Percentiles rank a stretch among this genome's conserved stretches.
Conservation (phyloP, 2,329 filamentous ascomycete genomes). For the Pseudogymnoascus sp. region DNA sequence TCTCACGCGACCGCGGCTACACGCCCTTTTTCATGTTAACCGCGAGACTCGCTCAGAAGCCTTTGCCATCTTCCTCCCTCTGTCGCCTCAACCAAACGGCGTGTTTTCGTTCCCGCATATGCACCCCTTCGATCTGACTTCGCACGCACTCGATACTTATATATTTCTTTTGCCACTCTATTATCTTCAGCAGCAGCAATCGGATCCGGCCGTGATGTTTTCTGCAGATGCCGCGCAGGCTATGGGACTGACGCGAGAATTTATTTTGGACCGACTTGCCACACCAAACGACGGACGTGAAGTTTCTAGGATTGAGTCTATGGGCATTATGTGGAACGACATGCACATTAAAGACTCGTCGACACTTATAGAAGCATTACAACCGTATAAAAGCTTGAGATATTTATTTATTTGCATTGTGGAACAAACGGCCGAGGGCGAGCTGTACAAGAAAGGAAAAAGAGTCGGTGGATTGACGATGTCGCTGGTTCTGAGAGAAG, state of each 20-base stretch:
- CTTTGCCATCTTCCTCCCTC: not conserved
- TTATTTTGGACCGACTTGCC: not conserved
- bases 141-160: not conserved
- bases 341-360: not conserved
- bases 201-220: slow-evolving; percentile 1
- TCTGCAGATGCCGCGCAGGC: not conserved
- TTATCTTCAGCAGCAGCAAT: not conserved
- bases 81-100: not conserved
- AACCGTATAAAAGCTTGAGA: not conserved
- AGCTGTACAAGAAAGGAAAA: not conserved
- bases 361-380: not conserved
- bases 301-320: not conserved
- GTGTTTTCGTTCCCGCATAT: not conserved
- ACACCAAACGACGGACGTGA: not conserved
- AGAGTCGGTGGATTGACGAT: not conserved
- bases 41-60: slow-evolving; percentile 1
- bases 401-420: not conserved
- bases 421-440: not conserved
- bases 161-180: not conserved
- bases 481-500: not conserved
- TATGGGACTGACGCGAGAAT: not conserved
- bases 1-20: not conserved
- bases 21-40: not conserved
- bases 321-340: slow-evolving; percentile 2
- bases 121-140: not conserved